Evolutionary conservation across 805 yeast genomes (phyloP).

Genomic region (Yarrowia alimentaria): DNA sequence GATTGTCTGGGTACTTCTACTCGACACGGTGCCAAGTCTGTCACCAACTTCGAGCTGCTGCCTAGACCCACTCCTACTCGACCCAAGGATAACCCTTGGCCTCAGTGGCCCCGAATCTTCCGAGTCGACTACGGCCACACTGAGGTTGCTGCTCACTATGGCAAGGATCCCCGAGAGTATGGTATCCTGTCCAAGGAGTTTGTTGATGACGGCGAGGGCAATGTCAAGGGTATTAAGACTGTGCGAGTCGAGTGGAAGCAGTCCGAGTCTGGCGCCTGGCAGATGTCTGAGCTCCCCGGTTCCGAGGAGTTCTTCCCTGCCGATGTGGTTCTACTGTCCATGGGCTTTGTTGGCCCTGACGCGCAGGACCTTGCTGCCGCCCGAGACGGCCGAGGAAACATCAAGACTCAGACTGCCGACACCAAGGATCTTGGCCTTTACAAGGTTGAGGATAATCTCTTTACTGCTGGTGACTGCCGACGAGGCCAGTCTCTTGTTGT

Average conservation of each 20-base stretch:
- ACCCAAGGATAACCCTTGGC: slow-evolving; percentile 98
- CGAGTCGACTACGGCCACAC: slow-evolving; percentile 97
- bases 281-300: slow-evolving; percentile 96
- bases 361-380: slow-evolving; percentile 63
- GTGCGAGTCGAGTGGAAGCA: slow-evolving; percentile 98
- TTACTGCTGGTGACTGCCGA: slow-evolving; percentile 98
- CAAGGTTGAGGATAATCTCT: slow-evolving; percentile 69
- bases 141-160: slow-evolving; percentile 91
- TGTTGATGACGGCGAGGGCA: slow-evolving; percentile 91
- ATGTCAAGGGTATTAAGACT: slow-evolving; percentile 91
- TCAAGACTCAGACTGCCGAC: slow-evolving; percentile 54
- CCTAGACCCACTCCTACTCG: slow-evolving; percentile 88
- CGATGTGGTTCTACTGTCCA: slow-evolving; percentile 86
- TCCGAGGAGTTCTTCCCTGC: slow-evolving; percentile 94
- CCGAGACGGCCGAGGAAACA: slow-evolving; percentile 82
- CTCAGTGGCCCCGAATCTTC: slow-evolving; percentile 98
- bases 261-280: slow-evolving; percentile 96
- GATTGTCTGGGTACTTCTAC: slow-evolving; percentile 98
- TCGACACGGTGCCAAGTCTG: slow-evolving; percentile 95
- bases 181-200: slow-evolving; percentile 94
- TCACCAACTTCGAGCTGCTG: slow-evolving; percentile 86
- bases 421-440: slow-evolving; percentile 56
- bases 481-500: slow-evolving; percentile 97
- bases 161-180: slow-evolving; percentile 96
- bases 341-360: slow-evolving; percentile 98